phyloP scores from a whole-genome alignment of 306 rosid genomes.

The Castanea crenata region DNA sequence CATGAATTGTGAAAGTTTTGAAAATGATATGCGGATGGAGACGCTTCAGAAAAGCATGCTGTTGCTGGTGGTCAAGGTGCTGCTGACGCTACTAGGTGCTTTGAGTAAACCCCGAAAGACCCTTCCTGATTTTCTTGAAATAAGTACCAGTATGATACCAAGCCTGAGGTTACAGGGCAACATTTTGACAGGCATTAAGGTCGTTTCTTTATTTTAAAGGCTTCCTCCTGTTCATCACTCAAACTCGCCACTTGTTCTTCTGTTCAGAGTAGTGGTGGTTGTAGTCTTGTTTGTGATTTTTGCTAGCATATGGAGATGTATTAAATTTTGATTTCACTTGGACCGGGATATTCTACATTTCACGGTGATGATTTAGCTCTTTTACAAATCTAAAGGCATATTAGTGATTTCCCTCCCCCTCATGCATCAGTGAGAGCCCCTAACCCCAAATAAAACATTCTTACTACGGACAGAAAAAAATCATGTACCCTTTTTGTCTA shows the following conservation, averaged over 20 bases:
- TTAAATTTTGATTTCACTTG: constrained; percentile 38
- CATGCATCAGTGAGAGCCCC: too few species aligned
- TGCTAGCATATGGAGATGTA: constrained; percentile 52
- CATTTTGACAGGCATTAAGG: constrained; percentile 28
- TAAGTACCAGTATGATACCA: constrained; percentile 14
- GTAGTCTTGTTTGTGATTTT: constrained; percentile 34
- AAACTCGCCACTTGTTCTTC: constrained; percentile 39
- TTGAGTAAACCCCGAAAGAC: constrained; percentile 20
- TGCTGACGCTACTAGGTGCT: constrained; percentile 2
- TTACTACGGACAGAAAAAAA: too few species aligned
- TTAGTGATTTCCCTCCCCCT: too few species aligned
- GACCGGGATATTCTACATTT: not conserved
- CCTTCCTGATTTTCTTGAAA: too few species aligned
- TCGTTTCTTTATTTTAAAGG: constrained; percentile 18
- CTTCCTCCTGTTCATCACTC: constrained; percentile 27
- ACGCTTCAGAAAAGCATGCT: constrained; percentile 31
- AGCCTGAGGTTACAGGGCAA: constrained; percentile 18
- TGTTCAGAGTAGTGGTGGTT: constrained; percentile 39
- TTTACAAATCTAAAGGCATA: too few species aligned
- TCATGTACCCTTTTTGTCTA: too few species aligned
- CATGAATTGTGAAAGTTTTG: constrained; percentile 22
- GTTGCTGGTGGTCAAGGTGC: constrained; percentile 10
- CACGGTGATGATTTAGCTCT: too few species aligned
- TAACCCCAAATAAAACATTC: too few species aligned
- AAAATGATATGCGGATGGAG: constrained; percentile 42